Base-by-base conservation (phyloP, 805 yeast species). In the Cyberlindnera sargentensis region DNA sequence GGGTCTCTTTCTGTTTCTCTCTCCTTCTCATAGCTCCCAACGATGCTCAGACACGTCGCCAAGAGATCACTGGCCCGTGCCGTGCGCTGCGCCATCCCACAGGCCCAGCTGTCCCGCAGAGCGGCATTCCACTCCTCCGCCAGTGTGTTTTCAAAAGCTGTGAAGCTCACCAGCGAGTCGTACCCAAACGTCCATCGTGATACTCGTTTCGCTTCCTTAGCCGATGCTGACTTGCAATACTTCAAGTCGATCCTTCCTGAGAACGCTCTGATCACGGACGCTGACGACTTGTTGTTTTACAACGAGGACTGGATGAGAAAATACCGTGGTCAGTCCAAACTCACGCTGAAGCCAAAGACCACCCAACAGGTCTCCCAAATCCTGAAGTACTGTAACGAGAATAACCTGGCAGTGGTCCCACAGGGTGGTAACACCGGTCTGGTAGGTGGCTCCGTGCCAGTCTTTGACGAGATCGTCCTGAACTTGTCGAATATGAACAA, bases 381-480 rank as follows among this genome's bases (percentile, higher is more conserved):
- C 48, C 59, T 91, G 58, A 79, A 78, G 61, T 83, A 88, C 65
- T 87, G 96, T 69, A 84, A 84, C 58, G 85, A 81, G 29, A 65
- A 79, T 39, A 76, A 73, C 47, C 64, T 90, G 28, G 96, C 97
- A 0, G 79, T 90, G 39, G 95, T 88, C 8, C 97, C 98, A 11
- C 97, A 91, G 66, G 96, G 97, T 60, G 98, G 98, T 53, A 90
- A 91, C 65, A 91, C 97, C 1, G 96, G 96, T 27, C 73, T 90
- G 37, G 98, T 90, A 35, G 98, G 97, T 50, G 98, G 97, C 4
- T 84, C 95, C 5, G 78, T 82, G 20, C 96, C 97, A 0, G 82
- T 90, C 1, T 90, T 88, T 63, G 98, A 90, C 63, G 98, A 90
- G 65, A 77, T 90, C 40, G 75, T 90, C 25, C 53, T 90, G 25